These are phyloP conservation scores for Coriaria nepalensis DNA, from an alignment of 306 rosid genomes.

Conservation along the genomic window DNA sequence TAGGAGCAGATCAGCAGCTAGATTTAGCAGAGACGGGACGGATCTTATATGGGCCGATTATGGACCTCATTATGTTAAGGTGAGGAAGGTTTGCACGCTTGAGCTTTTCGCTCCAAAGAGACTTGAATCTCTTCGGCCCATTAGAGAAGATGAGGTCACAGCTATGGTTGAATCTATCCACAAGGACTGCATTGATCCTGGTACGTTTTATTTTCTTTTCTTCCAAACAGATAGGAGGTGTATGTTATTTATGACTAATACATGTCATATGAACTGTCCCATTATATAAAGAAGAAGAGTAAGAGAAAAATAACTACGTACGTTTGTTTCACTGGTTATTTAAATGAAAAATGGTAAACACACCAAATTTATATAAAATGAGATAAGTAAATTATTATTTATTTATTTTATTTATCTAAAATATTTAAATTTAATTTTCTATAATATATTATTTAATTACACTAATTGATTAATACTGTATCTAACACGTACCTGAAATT, in stretches of 20 bases:
- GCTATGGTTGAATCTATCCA: conserved; percentile 80
- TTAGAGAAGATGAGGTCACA: conserved; percentile 79
- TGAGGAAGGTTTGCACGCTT: conserved; percentile 76
- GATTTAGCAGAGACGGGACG: conserved; percentile 62
- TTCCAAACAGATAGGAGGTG: background rate
- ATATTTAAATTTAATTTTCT: too few species aligned
- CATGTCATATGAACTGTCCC: too few species aligned
- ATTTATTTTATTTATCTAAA: too few species aligned
- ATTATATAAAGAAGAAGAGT: background rate
- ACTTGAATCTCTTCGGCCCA: conserved; percentile 51
- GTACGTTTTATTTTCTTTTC: conserved; percentile 12
- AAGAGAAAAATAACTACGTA: too few species aligned
- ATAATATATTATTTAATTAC: too few species aligned
- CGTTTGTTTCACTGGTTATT: too few species aligned
- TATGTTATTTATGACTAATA: background rate
- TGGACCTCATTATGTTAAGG: conserved; percentile 94
- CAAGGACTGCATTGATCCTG: conserved; percentile 32
- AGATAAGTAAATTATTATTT: too few species aligned
- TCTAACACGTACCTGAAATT: too few species aligned
- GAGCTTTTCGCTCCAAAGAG: conserved; percentile 81
- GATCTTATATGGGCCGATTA: conserved; percentile 93
- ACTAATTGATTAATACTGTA: too few species aligned
- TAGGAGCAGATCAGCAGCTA: conserved; percentile 58
- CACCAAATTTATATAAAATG: too few species aligned
- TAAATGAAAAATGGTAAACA: too few species aligned